These are phyloP conservation scores for Yamadazyma pseudoaaseri DNA, from an alignment of 1,139 yeast genomes.

Conservation along the genomic window DNA sequence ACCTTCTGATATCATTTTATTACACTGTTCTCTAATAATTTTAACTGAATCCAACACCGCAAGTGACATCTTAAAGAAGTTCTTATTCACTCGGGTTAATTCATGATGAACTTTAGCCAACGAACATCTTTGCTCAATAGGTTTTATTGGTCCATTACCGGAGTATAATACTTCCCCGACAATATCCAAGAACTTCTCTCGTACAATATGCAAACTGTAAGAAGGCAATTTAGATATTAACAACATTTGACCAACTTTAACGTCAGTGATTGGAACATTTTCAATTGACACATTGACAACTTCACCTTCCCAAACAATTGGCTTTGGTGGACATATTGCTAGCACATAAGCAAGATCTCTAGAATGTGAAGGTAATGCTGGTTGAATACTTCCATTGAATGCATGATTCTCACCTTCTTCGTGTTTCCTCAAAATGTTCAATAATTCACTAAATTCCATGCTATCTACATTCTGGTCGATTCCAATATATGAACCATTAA, in stretches of 20 bases:
- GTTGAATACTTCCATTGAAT: conserved; percentile 14
- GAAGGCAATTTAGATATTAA: conserved; percentile 55
- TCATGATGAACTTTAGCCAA: conserved; percentile 74
- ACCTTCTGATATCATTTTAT: conserved; percentile 41
- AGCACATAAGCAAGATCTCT: conserved; percentile 60
- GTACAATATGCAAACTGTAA: conserved; percentile 33
- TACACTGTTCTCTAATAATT: conserved; percentile 47
- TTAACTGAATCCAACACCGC: conserved; percentile 66
- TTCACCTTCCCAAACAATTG: conserved; percentile 89
- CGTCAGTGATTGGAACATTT: conserved; percentile 43
- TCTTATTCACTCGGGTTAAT: conserved; percentile 61
- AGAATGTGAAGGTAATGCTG: conserved; percentile 21
- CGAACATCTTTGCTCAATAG: conserved; percentile 66
- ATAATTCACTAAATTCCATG: conserved; percentile 32
- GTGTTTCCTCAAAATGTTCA: conserved; percentile 21
- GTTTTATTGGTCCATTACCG: conserved; percentile 33
- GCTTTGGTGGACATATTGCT: conserved; percentile 77
- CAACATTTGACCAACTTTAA: conserved; percentile 69
- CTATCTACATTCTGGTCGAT: conserved; percentile 28
- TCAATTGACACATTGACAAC: conserved; percentile 58
- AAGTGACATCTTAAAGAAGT: conserved; percentile 68
- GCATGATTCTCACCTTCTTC: conserved; percentile 18
- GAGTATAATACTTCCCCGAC: conserved; percentile 52
- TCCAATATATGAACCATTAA: conserved; percentile 46
- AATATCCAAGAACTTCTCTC: conserved; percentile 49